These are phyloP conservation scores for Rhodotorula glutinis DNA, from an alignment of 1,284 basidiomycete species.

Conservation along the genomic window DNA sequence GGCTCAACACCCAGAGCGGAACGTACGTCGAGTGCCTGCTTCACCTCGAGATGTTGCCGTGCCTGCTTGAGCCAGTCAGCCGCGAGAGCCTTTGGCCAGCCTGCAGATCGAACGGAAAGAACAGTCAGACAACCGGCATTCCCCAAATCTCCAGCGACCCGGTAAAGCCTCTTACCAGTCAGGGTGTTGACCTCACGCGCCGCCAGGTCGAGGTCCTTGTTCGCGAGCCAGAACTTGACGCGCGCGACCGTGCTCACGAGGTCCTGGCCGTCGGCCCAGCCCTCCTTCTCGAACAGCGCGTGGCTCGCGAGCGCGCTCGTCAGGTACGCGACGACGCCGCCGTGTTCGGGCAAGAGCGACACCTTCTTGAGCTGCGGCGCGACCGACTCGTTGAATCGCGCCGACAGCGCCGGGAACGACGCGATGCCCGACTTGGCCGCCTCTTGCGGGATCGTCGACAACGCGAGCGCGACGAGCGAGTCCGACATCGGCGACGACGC, in stretches of 20 bases:
- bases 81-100: constrained; percentile 77
- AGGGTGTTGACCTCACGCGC: constrained; percentile 88
- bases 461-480: constrained; percentile 60
- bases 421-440: constrained; percentile 83
- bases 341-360: constrained; percentile 83
- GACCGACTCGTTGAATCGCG: constrained; percentile 84
- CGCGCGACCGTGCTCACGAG: constrained; percentile 80
- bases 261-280: constrained; percentile 69
- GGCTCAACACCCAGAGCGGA: too few relatives aligned
- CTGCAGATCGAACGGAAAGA: constrained; percentile 29
- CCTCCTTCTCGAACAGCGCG: constrained; percentile 74
- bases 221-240: constrained; percentile 83
- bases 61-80: constrained; percentile 91
- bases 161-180: constrained; percentile 56
- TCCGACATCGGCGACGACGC: constrained; percentile 4
- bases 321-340: constrained; percentile 83
- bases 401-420: constrained; percentile 78
- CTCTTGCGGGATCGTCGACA: constrained; percentile 58
- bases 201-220: constrained; percentile 90
- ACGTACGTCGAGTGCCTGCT: constrained; percentile 81
- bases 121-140: too few relatives aligned
- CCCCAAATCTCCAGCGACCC: not conserved
- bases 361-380: constrained; percentile 80
- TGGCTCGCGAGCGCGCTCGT: constrained; percentile 72
- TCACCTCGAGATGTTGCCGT: constrained; percentile 79